Percentiles rank a stretch among this genome's conserved stretches.
Evolutionary conservation across 2,329 filamentous ascomycete genomes (phyloP).

Genomic region (Fusarium austroafricanum): DNA sequence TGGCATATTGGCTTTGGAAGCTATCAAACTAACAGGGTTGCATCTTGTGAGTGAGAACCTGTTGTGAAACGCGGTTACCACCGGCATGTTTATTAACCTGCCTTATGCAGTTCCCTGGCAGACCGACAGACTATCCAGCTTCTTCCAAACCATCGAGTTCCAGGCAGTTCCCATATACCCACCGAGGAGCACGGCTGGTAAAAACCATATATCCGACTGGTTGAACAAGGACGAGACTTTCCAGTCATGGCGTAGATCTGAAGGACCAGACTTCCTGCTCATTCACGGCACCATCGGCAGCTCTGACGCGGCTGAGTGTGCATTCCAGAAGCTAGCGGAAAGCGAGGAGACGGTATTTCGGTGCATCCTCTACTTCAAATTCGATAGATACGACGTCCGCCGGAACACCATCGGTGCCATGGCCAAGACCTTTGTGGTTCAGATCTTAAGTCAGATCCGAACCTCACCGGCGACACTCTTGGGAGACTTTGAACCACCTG

Average conservation of each 20-base stretch:
- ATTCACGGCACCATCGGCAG: neutral
- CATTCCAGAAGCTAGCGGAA: neutral
- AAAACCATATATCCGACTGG: neutral
- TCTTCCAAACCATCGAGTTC: neutral
- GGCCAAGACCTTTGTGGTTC: neutral
- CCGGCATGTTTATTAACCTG: too few relatives aligned
- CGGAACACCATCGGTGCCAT: slow-evolving; percentile 3
- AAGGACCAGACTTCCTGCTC: neutral
- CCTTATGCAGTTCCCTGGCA: neutral
- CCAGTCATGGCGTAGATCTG: neutral
- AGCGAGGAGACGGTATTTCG: neutral
- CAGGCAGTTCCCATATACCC: neutral
- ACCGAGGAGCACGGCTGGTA: neutral
- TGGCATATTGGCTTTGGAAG: neutral
- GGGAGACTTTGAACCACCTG: neutral
- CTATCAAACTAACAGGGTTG: neutral
- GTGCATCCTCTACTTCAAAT: slow-evolving; percentile 11
- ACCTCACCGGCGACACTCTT: neutral
- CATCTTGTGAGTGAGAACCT: neutral
- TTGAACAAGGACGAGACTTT: neutral
- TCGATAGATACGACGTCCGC: neutral
- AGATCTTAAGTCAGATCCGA: neutral
- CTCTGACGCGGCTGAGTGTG: neutral
- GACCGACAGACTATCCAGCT: neutral
- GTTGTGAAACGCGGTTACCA: fast-evolving